These are phyloP conservation scores for Acanthamoeba sp. DNA, from an alignment of 208 protist species.

Conservation along the genomic window DNA sequence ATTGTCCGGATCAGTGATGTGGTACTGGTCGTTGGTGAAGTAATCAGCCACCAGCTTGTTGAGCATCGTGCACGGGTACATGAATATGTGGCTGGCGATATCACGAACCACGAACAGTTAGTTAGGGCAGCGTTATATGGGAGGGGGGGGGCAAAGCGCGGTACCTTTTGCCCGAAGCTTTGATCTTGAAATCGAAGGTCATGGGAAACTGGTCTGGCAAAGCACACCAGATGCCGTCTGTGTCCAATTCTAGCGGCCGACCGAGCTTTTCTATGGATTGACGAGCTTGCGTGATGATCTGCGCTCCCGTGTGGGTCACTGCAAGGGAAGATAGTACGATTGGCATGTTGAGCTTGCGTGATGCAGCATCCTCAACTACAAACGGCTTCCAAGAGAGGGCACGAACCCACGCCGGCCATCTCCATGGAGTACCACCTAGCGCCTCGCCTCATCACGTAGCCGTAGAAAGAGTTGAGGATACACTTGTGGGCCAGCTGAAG, in stretches of 20 bases:
- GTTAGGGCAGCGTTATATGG: too few species aligned
- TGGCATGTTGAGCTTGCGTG: too few species aligned
- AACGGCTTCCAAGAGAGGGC: background rate
- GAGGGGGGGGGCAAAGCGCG: background rate
- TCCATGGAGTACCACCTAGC: conserved; percentile 99
- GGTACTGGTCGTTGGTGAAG: conserved; percentile 99
- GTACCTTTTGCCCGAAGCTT: conserved; percentile 85
- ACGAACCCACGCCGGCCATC: conserved; percentile 99
- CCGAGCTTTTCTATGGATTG: conserved; percentile 98
- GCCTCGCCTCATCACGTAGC: conserved; percentile 99
- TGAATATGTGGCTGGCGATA: conserved; percentile 83
- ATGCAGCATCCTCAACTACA: too few species aligned
- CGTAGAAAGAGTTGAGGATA: conserved; percentile 99
- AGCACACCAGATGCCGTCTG: conserved; percentile 99
- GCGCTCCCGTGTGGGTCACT: conserved; percentile 98
- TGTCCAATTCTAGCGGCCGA: conserved; percentile 99
- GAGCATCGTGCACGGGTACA: conserved; percentile 99
- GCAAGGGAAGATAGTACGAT: background rate
- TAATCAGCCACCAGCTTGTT: conserved; percentile 98
- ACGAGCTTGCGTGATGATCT: conserved; percentile 99
- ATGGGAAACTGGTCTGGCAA: conserved; percentile 98
- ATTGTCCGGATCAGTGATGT: conserved; percentile 86
- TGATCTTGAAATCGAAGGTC: conserved; percentile 94
- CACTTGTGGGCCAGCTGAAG: conserved; percentile 99
- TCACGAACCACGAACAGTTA: too few species aligned